Base-by-base conservation (phyloP, 495 filamentous ascomycete species). In the Podospora pseudoanserina region DNA sequence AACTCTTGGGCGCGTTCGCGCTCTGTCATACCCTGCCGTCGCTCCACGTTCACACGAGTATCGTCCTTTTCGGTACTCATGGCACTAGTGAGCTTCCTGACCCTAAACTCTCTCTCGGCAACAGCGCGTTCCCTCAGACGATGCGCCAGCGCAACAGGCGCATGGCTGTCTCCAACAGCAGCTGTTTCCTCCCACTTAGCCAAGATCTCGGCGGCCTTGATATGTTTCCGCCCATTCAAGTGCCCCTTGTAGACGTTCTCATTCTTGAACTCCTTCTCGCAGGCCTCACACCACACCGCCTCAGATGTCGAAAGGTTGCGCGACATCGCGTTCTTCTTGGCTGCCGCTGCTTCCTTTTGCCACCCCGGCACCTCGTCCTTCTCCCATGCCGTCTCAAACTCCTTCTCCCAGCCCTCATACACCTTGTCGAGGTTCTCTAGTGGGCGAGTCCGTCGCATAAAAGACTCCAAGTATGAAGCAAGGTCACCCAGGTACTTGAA, bases 11-110 rank as follows among this genome's bases (percentile, higher is more conserved):
- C 90, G 28, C 95, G 88, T 78, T 99, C 95, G 7, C 92, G 86
- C 73, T 98, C 95, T 5, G 95, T 99, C 91, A 98, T 94, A 68
- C 93, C 93, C 75, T 95, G 92, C 74, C 89, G 92, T 23, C 96
- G 89, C 83, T 98, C 95, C 9, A 97, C 92, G 73, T 99, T 97
- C 67, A 93, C 90, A 54, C 89, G 84, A 0, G 94, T 98, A 70
- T 95, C 93, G 76, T 88, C 85, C 65, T 93, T 88, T 74, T 94
- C 90, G 20, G 86, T 86, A 70, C 89, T 84, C 83, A 98, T 92
- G 15, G 89, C 84, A 18, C 88, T 83, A 9, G 92, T 85, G 26
- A 98, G 84, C 60, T 88, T 90, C 70, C 86, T 89, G 39, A 97
- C 83, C 20, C 92, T 89, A 77, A 90, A 91, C 74, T 99, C 95